A percentile compares a stretch with the other conserved stretches of the same genome.
These are phyloP conservation scores for Coffea canephora DNA, from an alignment of 257 asterid species.

Conservation along the genomic window DNA sequence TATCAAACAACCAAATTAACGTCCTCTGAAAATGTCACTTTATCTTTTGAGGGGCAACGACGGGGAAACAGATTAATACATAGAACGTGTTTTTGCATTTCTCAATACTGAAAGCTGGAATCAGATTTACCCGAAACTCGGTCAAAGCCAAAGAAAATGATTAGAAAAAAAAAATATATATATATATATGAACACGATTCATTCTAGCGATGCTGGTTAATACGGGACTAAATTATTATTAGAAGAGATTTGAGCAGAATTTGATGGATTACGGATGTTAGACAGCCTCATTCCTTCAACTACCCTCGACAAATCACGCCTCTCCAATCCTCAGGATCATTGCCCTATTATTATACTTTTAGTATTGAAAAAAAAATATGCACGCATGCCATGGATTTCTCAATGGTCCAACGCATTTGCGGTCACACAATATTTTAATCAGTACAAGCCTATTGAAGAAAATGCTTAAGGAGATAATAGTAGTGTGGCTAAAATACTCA, in stretches of 20 bases:
- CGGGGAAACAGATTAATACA: neutral
- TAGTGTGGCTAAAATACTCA: neutral
- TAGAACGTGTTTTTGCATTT: neutral
- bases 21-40: neutral
- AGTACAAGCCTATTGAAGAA: neutral
- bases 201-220: neutral
- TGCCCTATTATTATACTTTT: neutral
- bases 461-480: neutral
- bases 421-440: neutral
- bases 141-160: neutral
- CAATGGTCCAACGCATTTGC: neutral
- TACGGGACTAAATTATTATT: neutral
- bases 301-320: neutral
- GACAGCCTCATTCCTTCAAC: conserved; percentile 15
- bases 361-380: neutral
- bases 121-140: neutral
- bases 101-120: neutral
- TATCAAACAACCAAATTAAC: neutral
- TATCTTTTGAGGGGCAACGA: neutral
- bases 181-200: neutral
- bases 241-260: neutral
- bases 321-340: neutral
- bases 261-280: neutral
- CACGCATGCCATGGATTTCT: neutral
- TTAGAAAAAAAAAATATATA: neutral